These are phyloP conservation scores for Tetramitus jugosus DNA, from an alignment of 208 protist species.

Conservation along the genomic window DNA sequence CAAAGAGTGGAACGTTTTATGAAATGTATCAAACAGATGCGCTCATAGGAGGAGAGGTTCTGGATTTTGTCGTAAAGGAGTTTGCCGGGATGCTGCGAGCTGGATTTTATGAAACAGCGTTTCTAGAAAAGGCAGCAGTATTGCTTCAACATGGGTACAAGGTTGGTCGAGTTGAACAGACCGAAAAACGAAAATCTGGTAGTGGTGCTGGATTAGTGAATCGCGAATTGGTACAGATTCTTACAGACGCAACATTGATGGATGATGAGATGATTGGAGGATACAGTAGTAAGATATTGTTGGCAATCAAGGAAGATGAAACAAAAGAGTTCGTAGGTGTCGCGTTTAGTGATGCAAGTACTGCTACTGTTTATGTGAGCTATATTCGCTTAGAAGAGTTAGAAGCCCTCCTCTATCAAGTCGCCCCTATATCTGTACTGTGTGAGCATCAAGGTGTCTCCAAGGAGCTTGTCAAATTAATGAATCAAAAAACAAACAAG, in stretches of 20 bases:
- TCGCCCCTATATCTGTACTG: too few species aligned
- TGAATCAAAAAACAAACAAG: too few species aligned
- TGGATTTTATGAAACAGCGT: constrained; percentile 79
- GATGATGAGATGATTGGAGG: neutral
- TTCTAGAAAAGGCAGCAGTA: constrained; percentile 71
- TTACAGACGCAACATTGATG: constrained; percentile 31
- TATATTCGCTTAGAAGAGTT: constrained; percentile 16
- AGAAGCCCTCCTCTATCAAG: constrained; percentile 21
- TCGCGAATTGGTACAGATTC: constrained; percentile 28
- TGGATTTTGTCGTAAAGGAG: constrained; percentile 82
- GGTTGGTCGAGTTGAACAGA: constrained; percentile 80
- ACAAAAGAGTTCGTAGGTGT: neutral
- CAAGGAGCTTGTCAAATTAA: too few species aligned
- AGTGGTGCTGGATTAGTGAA: constrained; percentile 21
- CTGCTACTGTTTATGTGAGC: neutral
- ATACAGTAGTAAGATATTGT: neutral
- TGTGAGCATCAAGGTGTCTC: too few species aligned
- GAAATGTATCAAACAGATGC: constrained; percentile 85
- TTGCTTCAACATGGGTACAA: constrained; percentile 84
- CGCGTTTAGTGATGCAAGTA: constrained; percentile 1
- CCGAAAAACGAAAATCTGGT: constrained; percentile 37
- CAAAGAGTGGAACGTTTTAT: constrained; percentile 92
- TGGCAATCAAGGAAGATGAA: too few species aligned
- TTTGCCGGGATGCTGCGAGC: constrained; percentile 76
- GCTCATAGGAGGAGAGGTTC: constrained; percentile 70